These are phyloP conservation scores for Chenopodium album DNA, from an alignment of 148 eudicot species.

Conservation along the genomic window DNA sequence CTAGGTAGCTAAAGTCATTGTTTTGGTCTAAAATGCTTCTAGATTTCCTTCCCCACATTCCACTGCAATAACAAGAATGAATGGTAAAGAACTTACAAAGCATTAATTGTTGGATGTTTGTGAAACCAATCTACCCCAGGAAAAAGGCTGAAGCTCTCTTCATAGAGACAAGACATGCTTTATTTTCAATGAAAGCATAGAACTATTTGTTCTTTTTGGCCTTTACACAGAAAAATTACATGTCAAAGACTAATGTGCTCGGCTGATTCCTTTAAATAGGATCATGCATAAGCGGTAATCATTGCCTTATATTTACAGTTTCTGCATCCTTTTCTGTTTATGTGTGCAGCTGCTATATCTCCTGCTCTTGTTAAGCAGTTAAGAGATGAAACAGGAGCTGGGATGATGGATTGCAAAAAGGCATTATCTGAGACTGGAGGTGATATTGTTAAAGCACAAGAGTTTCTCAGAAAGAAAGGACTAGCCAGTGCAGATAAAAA, in stretches of 20 bases:
- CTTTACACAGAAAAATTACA: neutral
- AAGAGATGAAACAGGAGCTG: slow-evolving; percentile 91
- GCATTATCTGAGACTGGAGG: slow-evolving; percentile 87
- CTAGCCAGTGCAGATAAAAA: slow-evolving; percentile 95
- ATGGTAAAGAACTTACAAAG: neutral
- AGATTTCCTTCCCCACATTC: neutral
- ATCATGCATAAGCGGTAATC: neutral
- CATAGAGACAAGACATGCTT: neutral
- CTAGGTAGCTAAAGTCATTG: neutral
- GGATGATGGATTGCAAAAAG: slow-evolving; percentile 99
- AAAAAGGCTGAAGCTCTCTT: neutral
- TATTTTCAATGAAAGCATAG: neutral
- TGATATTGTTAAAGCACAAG: slow-evolving; percentile 75
- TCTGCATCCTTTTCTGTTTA: slow-evolving; percentile 3
- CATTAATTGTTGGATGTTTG: neutral
- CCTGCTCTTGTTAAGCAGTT: slow-evolving; percentile 93
- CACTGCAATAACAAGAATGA: slow-evolving; percentile 1
- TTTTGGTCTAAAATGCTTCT: slow-evolving; percentile 8
- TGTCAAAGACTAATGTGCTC: neutral
- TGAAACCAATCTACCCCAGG: neutral
- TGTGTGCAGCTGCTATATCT: slow-evolving; percentile 54
- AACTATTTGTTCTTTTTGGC: neutral
- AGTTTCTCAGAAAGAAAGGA: slow-evolving; percentile 91
- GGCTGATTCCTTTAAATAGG: neutral
- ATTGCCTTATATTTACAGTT: neutral